phyloP scores from a whole-genome alignment of 768 basidiomycete genomes.

The Tricholoma terreum region DNA sequence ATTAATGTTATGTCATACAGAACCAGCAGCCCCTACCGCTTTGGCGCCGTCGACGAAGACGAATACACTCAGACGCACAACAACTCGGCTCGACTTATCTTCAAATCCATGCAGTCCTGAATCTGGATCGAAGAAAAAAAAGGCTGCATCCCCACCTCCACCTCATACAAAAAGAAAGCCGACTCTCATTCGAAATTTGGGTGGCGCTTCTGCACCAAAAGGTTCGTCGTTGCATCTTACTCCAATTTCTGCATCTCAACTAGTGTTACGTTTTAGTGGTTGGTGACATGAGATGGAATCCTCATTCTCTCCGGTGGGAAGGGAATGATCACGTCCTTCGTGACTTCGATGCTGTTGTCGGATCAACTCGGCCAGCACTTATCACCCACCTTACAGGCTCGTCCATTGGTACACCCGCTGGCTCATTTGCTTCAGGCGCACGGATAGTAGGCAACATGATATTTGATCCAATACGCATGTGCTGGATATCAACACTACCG shows the following conservation, averaged over 20 bases:
- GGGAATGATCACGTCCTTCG: constrained; percentile 91
- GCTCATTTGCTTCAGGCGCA: constrained; percentile 72
- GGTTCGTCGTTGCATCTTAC: constrained; percentile 41
- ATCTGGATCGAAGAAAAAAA: constrained; percentile 52
- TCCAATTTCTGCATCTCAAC: neutral
- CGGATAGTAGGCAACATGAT: constrained; percentile 97
- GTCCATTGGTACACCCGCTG: constrained; percentile 76
- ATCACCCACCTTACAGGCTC: constrained; percentile 92
- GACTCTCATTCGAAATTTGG: constrained; percentile 83
- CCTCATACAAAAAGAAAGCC: constrained; percentile 67
- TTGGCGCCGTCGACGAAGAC: constrained; percentile 39
- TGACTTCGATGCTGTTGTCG: constrained; percentile 84
- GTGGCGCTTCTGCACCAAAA: constrained; percentile 65
- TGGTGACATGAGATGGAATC: constrained; percentile 98
- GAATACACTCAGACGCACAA: constrained; percentile 55
- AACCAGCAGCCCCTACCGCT: constrained; percentile 24
- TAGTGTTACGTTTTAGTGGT: constrained; percentile 53
- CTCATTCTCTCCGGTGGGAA: constrained; percentile 87
- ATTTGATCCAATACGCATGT: constrained; percentile 93
- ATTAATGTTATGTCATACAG: neutral
- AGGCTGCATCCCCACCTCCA: constrained; percentile 42
- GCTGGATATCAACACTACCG: constrained; percentile 85
- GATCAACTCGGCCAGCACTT: constrained; percentile 88
- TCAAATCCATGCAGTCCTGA: constrained; percentile 32
- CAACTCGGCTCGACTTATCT: constrained; percentile 53